A percentile compares a stretch with the other conserved stretches of the same genome.
phyloP scores from a whole-genome alignment of 1,139 yeast species.

The Arxiozyma telluris region DNA sequence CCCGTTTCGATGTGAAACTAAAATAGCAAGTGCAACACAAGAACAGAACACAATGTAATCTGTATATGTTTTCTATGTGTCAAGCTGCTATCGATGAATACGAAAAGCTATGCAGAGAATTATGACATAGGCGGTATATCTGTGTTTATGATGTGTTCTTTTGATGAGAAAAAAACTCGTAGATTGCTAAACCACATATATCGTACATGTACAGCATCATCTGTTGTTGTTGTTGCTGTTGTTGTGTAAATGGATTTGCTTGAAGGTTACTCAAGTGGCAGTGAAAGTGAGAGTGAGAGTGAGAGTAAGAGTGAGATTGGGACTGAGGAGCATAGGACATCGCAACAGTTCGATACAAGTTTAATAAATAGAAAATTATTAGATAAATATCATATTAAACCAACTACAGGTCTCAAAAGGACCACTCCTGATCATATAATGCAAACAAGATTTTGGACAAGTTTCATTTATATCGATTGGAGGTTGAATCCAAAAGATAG shows the following conservation, averaged over 20 bases:
- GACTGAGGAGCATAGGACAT: slow-evolving; percentile 8
- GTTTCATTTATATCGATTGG: slow-evolving; percentile 22
- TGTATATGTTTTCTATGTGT: too few relatives aligned
- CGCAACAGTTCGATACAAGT: neutral
- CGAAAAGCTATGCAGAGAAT: too few relatives aligned
- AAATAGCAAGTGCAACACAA: too few relatives aligned
- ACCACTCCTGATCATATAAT: neutral
- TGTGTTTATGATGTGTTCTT: too few relatives aligned
- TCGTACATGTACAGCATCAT: too few relatives aligned
- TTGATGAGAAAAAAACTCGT: too few relatives aligned
- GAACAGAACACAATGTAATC: too few relatives aligned
- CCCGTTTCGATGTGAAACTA: neutral
- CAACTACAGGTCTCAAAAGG: slow-evolving; percentile 6
- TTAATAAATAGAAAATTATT: slow-evolving; percentile 13
- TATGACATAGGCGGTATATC: too few relatives aligned
- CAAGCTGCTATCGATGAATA: neutral
- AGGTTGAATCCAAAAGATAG: slow-evolving; percentile 10
- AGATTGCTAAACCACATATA: too few relatives aligned
- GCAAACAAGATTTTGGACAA: slow-evolving; percentile 9
- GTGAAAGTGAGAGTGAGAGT: slow-evolving; percentile 1
- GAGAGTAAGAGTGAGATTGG: neutral
- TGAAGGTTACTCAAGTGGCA: neutral
- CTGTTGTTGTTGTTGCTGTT: neutral
- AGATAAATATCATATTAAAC: slow-evolving; percentile 20
- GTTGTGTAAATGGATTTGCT: neutral